Percentiles rank a stretch among this genome's conserved stretches.
Conservation (phyloP, 2,329 filamentous ascomycete species). For the Ceratocystis cubensis region DNA sequence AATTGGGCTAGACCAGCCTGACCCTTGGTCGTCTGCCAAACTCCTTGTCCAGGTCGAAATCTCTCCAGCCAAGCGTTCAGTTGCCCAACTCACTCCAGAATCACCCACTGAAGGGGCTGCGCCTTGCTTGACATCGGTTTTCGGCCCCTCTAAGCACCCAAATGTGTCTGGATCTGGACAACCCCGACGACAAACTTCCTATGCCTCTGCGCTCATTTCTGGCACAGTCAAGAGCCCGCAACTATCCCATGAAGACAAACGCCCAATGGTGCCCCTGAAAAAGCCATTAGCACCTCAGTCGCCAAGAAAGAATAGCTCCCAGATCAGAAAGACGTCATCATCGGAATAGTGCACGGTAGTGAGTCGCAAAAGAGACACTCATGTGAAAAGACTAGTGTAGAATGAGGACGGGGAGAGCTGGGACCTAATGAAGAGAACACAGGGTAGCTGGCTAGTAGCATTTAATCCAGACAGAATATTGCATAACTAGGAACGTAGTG, state of each 20-base stretch:
- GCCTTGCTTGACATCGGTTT: not conserved
- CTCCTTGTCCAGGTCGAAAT: not conserved
- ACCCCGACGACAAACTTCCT: not conserved
- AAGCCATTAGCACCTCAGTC: not conserved
- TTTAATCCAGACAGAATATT: not conserved
- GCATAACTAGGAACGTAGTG: not conserved
- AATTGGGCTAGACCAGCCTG: not conserved
- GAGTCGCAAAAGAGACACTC: conserved; percentile 1
- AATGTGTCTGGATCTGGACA: not conserved
- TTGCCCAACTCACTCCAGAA: not conserved
- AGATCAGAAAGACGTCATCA: not conserved
- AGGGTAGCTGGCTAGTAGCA: not conserved
- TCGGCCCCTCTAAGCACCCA: not conserved
- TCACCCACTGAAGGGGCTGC: not conserved
- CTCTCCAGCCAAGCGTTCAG: not conserved
- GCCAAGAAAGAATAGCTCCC: not conserved
- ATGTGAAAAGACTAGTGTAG: not conserved
- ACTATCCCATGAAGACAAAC: not conserved
- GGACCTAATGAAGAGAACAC: not conserved
- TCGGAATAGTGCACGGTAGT: conserved; percentile 1
- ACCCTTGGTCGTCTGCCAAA: not conserved
- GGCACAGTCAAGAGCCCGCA: not conserved
- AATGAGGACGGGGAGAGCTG: not conserved
- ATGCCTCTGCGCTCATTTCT: not conserved
- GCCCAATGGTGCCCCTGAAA: not conserved